Percentiles rank a stretch among this genome's conserved stretches.
phyloP scores from a whole-genome alignment of 1,284 basidiomycete genomes.

The Blastosporella zonata region DNA sequence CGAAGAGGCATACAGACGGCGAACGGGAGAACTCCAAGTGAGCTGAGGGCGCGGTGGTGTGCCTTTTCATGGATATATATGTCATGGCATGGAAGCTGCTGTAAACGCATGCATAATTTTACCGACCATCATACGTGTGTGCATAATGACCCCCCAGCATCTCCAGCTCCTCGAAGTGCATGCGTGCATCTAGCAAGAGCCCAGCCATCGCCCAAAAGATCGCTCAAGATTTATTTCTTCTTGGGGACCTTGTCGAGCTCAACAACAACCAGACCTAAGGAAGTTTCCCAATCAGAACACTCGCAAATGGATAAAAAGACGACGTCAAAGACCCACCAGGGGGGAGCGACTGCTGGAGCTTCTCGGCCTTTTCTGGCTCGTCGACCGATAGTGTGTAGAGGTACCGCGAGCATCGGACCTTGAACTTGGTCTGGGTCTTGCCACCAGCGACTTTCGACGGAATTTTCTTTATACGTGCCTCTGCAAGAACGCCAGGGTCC shows the following conservation, averaged over 20 bases:
- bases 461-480: slow-evolving; percentile 96
- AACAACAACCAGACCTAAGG: slow-evolving; percentile 56
- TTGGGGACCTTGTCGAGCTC: slow-evolving; percentile 63
- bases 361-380: slow-evolving; percentile 98
- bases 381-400: slow-evolving; percentile 96
- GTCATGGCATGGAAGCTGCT: slow-evolving; percentile 6
- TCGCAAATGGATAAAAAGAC: not conserved
- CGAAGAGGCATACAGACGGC: slow-evolving; percentile 5
- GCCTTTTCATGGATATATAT: slow-evolving; percentile 11
- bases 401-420: slow-evolving; percentile 96
- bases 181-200: not conserved
- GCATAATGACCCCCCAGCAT: slow-evolving; percentile 9
- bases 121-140: slow-evolving; percentile 11
- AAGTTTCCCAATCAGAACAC: not conserved
- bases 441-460: slow-evolving; percentile 64
- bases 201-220: not conserved
- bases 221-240: slow-evolving; percentile 55
- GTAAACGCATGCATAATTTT: slow-evolving; percentile 15
- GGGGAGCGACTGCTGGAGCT: slow-evolving; percentile 93
- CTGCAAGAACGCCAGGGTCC: slow-evolving; percentile 37
- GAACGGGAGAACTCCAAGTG: too few relatives aligned
- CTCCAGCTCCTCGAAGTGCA: not conserved
- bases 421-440: slow-evolving; percentile 95
- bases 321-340: slow-evolving; percentile 65
- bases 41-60: too few relatives aligned